These are phyloP conservation scores for Trypanosoma cruzi DNA, from an alignment of 208 protist genomes.

Conservation along the genomic window DNA sequence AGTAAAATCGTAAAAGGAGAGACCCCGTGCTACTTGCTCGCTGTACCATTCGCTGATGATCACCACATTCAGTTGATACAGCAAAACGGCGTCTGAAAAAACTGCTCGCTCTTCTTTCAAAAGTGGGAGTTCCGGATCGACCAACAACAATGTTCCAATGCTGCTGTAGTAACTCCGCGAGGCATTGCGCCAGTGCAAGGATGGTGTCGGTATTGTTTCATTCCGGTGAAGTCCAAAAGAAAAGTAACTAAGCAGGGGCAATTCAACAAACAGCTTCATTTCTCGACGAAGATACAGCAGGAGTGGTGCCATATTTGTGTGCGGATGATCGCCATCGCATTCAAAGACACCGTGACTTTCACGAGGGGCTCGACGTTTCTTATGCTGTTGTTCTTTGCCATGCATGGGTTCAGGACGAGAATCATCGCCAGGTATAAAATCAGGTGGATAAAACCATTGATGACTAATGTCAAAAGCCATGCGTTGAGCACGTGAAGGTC, in stretches of 20 bases:
- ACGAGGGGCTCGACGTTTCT: not conserved
- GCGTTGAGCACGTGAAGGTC: conserved; percentile 77
- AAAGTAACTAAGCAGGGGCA: conserved; percentile 33
- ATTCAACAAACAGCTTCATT: conserved; percentile 48
- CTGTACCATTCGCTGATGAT: conserved; percentile 59
- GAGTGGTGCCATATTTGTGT: conserved; percentile 95
- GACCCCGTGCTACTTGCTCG: conserved; percentile 12
- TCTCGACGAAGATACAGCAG: conserved; percentile 58
- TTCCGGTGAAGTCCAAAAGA: conserved; percentile 26
- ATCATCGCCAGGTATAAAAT: conserved; percentile 94
- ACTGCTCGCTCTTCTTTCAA: conserved; percentile 27
- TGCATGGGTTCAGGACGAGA: conserved; percentile 37
- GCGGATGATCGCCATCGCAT: conserved; percentile 94
- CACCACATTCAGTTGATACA: conserved; percentile 39
- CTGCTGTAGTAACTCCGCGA: conserved; percentile 27
- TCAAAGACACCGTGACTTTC: conserved; percentile 70
- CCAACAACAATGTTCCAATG: conserved; percentile 43
- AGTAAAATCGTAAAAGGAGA: conserved; percentile 13
- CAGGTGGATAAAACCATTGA: conserved; percentile 94
- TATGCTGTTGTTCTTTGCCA: not conserved
- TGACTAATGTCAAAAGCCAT: conserved; percentile 96
- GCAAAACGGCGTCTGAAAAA: conserved; percentile 30
- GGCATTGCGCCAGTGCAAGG: not conserved
- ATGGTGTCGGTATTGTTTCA: not conserved
- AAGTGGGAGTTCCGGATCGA: conserved; percentile 52